phyloP scores from a whole-genome alignment of 2,329 filamentous ascomycete genomes.

The Cylindrodendrum hubeiense region DNA sequence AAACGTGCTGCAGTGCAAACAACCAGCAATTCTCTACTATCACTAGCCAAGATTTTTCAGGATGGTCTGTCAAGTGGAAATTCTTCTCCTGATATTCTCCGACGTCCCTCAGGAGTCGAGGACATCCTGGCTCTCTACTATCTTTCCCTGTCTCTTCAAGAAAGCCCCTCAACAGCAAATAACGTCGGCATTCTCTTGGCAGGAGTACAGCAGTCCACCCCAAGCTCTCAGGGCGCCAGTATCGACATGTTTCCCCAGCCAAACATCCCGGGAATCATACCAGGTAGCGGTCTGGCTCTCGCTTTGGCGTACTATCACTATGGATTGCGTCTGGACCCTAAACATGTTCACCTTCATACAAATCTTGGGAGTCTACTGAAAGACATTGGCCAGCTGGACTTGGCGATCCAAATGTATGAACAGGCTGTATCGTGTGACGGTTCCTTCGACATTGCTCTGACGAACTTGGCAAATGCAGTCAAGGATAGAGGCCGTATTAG shows the following conservation, averaged over 20 bases:
- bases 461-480: constrained; percentile 96
- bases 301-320: constrained; percentile 97
- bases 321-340: constrained; percentile 85
- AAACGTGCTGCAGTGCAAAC: constrained; percentile 88
- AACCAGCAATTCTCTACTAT: constrained; percentile 94
- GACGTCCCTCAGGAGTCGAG: constrained; percentile 80
- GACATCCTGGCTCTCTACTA: constrained; percentile 97
- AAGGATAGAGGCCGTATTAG: constrained; percentile 95
- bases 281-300: constrained; percentile 88
- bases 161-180: constrained; percentile 97
- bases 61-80: constrained; percentile 88
- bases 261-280: constrained; percentile 80
- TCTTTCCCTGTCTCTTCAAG: constrained; percentile 91
- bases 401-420: constrained; percentile 97
- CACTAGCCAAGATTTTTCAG: constrained; percentile 97
- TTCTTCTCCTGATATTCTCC: constrained; percentile 64
- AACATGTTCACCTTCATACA: constrained; percentile 96
- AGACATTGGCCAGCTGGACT: constrained; percentile 91
- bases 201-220: constrained; percentile 79
- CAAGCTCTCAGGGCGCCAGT: constrained; percentile 45
- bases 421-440: constrained; percentile 91
- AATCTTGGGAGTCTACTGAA: constrained; percentile 96
- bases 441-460: constrained; percentile 96
- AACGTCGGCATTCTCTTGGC: constrained; percentile 98
- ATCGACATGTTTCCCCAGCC: constrained; percentile 38